phyloP scores from a whole-genome alignment of 495 filamentous ascomycete genomes.

The Penicillium cataractarum region DNA sequence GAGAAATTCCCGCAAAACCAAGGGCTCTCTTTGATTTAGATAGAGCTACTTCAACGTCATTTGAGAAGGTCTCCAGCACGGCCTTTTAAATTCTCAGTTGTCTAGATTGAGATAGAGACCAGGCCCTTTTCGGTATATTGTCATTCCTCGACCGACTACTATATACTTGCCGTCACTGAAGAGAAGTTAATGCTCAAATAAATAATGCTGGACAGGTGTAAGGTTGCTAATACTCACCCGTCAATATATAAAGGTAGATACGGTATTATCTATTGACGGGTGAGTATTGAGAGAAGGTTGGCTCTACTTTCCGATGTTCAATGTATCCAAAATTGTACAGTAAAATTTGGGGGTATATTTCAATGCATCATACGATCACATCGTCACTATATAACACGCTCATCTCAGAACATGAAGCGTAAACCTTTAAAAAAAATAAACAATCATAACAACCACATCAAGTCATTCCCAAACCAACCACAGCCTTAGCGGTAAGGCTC shows the following conservation, averaged over 20 bases:
- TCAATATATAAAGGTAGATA: too few relatives aligned
- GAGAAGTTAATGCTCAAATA: too few relatives aligned
- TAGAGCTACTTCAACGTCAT: neutral
- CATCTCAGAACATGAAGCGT: conserved; percentile 6
- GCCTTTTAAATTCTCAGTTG: too few relatives aligned
- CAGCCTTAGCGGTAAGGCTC: conserved; percentile 21
- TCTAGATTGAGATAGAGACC: too few relatives aligned
- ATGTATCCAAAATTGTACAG: neutral
- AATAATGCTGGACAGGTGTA: too few relatives aligned
- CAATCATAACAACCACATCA: neutral
- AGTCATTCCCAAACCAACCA: conserved; percentile 3
- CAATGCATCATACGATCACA: conserved; percentile 8
- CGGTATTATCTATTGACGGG: too few relatives aligned
- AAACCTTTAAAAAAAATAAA: neutral
- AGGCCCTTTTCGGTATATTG: too few relatives aligned
- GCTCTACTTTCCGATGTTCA: neutral
- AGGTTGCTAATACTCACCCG: too few relatives aligned
- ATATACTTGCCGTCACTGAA: too few relatives aligned
- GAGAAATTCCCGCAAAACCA: neutral
- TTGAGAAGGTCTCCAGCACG: too few relatives aligned
- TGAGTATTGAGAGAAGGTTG: too few relatives aligned
- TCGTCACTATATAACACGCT: conserved; percentile 17
- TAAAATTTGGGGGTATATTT: conserved; percentile 21
- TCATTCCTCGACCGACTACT: too few relatives aligned
- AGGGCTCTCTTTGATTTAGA: neutral